Base-by-base conservation (phyloP, 768 basidiomycete species). In the Lyophyllum decastes region DNA sequence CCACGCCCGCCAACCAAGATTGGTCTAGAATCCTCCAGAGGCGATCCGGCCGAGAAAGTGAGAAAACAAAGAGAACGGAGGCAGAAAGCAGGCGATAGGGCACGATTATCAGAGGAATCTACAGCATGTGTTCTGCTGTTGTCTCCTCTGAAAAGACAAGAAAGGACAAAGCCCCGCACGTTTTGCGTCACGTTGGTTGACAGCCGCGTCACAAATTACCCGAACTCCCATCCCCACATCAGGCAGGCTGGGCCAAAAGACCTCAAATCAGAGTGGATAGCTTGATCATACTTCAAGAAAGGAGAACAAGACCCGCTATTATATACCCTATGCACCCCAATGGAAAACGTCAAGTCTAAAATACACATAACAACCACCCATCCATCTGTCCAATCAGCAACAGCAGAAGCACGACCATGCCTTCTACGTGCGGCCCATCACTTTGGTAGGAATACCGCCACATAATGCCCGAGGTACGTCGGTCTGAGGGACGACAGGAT, bases 81-180 rank as follows among this genome's bases (percentile, higher is more conserved):
- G 62, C 27, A 47, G 60, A 62, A 51, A 59, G 57, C 35, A 66
- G 64, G 57, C 44, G 55, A 59, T 46, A 40, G 55, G 54, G 57
- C 62, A 67, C 60, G 66, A 66, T 70, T 64, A 71, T 70, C 68
- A 56, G 56, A 61, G 54, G 52, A 64, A 64, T 64, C 60, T 68
- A 68, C 69, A 70, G 68, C 72, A 74, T 71, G 68, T 68, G 68
- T 65, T 64, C 62, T 64, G 60, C 63, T 53, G 53, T 52, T 50
- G 58, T 67, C 58, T 58, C 58, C 62, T 64, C 58, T 57, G 53
- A 61, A 58, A 60, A 61, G 59, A 61, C 63, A 62, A 64, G 62
- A 64, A 61, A 64, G 69, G 65, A 65, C 67, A 68, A 67, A 64
- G 61, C 55, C 55, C 60, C 60, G 62, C 70, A 70, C 70, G 69